Evolutionary conservation across 1,284 basidiomycete genomes (phyloP).

Genomic region (Moesziomyces globuligerus): DNA sequence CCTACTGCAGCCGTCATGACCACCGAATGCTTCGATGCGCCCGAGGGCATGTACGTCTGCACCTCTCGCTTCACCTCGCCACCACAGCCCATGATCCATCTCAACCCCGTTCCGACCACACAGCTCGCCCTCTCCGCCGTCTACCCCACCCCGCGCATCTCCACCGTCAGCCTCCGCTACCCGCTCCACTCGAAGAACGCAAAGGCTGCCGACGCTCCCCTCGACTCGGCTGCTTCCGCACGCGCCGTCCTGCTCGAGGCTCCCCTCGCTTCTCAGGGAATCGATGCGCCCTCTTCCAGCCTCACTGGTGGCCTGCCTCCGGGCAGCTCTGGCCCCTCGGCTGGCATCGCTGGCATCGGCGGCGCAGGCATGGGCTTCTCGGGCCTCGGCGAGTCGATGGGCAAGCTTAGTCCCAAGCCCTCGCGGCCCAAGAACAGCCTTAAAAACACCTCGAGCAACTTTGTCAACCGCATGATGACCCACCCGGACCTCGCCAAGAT

Average conservation of each 20-base stretch:
- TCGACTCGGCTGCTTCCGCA: constrained; percentile 6
- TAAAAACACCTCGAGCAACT: constrained; percentile 85
- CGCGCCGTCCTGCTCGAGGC: constrained; percentile 40
- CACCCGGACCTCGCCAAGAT: constrained; percentile 79
- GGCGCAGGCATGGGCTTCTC: constrained; percentile 44
- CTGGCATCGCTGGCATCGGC: constrained; percentile 46
- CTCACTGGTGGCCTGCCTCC: constrained; percentile 49
- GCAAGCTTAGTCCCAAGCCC: constrained; percentile 40
- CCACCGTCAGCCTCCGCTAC: constrained; percentile 39
- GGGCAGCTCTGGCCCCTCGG: constrained; percentile 32
- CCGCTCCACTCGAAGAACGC: constrained; percentile 17
- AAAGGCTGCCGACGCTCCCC: constrained; percentile 21
- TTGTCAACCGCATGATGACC: constrained; percentile 84
- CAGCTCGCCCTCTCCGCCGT: constrained; percentile 30
- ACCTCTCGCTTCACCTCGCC: constrained; percentile 41
- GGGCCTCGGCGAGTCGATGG: constrained; percentile 46
- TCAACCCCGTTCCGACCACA: constrained; percentile 32
- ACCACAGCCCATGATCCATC: constrained; percentile 42
- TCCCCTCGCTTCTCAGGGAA: constrained; percentile 53
- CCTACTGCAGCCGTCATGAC: constrained; percentile 33
- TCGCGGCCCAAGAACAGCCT: constrained; percentile 85
- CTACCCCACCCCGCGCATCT: constrained; percentile 43
- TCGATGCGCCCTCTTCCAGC: constrained; percentile 49
- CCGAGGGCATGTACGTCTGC: constrained; percentile 55
- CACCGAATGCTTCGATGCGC: constrained; percentile 50